A percentile compares a stretch with the other conserved stretches of the same genome.
Evolutionary conservation across 768 basidiomycete species (phyloP).

Genomic region (Tremella mesenterica): DNA sequence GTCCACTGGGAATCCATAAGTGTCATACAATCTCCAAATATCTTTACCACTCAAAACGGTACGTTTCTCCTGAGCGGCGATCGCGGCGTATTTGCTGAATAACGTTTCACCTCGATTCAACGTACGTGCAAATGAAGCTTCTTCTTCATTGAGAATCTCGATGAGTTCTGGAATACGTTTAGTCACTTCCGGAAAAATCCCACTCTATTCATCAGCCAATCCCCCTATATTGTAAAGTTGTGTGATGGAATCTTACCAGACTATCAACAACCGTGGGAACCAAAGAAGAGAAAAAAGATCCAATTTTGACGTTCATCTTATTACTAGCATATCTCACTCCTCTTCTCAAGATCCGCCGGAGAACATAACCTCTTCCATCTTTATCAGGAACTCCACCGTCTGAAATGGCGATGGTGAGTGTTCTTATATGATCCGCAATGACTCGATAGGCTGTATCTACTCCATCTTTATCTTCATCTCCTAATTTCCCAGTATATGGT

Average conservation of each 20-base stretch:
- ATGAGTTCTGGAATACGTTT: slow-evolving; percentile 74
- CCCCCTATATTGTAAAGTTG: not conserved
- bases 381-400: slow-evolving; percentile 96
- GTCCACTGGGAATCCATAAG: slow-evolving; percentile 96
- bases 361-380: slow-evolving; percentile 93
- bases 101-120: slow-evolving; percentile 92
- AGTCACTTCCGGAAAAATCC: slow-evolving; percentile 84
- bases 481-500: slow-evolving; percentile 81
- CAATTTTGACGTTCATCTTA: slow-evolving; percentile 85
- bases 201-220: slow-evolving; percentile 52
- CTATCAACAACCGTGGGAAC: slow-evolving; percentile 81
- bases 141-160: slow-evolving; percentile 94
- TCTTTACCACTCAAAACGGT: slow-evolving; percentile 77
- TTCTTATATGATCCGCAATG: slow-evolving; percentile 89
- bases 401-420: slow-evolving; percentile 86
- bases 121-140: slow-evolving; percentile 94
- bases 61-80: slow-evolving; percentile 56
- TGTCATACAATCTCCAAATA: slow-evolving; percentile 95
- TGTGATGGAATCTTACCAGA: slow-evolving; percentile 54
- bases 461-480: slow-evolving; percentile 86
- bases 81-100: slow-evolving; percentile 75
- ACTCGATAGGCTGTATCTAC: slow-evolving; percentile 97
- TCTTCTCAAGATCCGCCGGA: slow-evolving; percentile 81
- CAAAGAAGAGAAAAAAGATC: slow-evolving; percentile 87
- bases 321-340: slow-evolving; percentile 94